A percentile compares a stretch with the other conserved stretches of the same genome.
Conservation (phyloP, 371 early-diverging fungal species). For the Dichotomocladium elegans region DNA sequence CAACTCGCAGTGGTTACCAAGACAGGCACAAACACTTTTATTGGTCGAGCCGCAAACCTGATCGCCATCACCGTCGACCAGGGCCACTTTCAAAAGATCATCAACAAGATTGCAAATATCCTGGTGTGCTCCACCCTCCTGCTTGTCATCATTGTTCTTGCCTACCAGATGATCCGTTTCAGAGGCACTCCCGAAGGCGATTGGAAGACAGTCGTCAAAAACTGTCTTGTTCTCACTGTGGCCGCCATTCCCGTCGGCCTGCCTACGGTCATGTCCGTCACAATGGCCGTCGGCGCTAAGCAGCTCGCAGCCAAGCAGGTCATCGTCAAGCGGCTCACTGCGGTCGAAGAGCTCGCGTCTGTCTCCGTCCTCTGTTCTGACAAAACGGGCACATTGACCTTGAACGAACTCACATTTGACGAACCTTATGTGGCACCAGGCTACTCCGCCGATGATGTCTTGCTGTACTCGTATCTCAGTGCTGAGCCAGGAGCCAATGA, state of each 20-base stretch:
- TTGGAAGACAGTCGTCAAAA: constrained; percentile 50
- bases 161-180: constrained; percentile 52
- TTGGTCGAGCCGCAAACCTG: constrained; percentile 89
- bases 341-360: constrained; percentile 93
- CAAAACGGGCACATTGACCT: constrained; percentile 95
- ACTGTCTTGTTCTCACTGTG: constrained; percentile 80
- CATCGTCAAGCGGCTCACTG: constrained; percentile 91
- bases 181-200: constrained; percentile 17
- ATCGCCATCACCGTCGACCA: constrained; percentile 80
- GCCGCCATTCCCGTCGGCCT: constrained; percentile 95
- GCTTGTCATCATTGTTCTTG: constrained; percentile 77
- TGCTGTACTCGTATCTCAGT: constrained; percentile 81
- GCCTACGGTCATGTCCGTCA: constrained; percentile 92
- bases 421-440: constrained; percentile 77
- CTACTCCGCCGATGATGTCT: constrained; percentile 79
- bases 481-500: constrained; percentile 91
- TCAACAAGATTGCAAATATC: constrained; percentile 81
- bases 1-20: constrained; percentile 82
- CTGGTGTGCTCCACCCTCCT: constrained; percentile 67
- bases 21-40: constrained; percentile 87
- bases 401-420: constrained; percentile 85
- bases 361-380: constrained; percentile 93
- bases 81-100: constrained; percentile 86
- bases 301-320: constrained; percentile 88
- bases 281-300: constrained; percentile 93